Evolutionary conservation across 352 stramenopile genomes (phyloP).

Genomic region (Phytophthora ohioensis): DNA sequence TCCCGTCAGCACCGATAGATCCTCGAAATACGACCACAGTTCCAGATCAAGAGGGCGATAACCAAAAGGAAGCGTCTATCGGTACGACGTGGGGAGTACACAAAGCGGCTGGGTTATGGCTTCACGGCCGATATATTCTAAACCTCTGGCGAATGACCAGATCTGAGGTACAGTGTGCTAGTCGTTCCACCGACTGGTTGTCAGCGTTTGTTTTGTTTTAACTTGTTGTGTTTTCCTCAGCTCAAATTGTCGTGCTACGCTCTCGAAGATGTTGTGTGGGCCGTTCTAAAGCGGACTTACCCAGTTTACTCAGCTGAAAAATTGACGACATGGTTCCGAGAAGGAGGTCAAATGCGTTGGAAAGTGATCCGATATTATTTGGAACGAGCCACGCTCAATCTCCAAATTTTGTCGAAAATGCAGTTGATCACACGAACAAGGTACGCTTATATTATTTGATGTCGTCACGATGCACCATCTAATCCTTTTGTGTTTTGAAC

Average conservation of each 20-base stretch:
- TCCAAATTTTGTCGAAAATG: conserved; percentile 85
- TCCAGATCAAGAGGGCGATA: conserved; percentile 34
- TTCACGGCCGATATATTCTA: conserved; percentile 91
- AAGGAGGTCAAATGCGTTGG: conserved; percentile 49
- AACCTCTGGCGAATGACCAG: conserved; percentile 93
- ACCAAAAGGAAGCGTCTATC: conserved; percentile 58
- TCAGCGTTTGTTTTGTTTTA: background rate
- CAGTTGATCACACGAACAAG: conserved; percentile 88
- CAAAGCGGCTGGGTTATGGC: conserved; percentile 89
- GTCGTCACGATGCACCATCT: background rate
- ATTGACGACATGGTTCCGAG: conserved; percentile 70
- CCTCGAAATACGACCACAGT: conserved; percentile 49
- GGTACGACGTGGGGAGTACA: conserved; percentile 82
- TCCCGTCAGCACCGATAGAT: conserved; percentile 64
- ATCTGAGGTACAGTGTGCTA: conserved; percentile 64
- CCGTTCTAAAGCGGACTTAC: conserved; percentile 71
- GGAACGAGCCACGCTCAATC: conserved; percentile 57
- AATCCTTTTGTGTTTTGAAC: conserved; percentile 5
- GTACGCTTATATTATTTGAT: conserved; percentile 32
- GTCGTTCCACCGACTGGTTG: background rate
- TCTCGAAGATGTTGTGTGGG: conserved; percentile 78
- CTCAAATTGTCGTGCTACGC: conserved; percentile 87
- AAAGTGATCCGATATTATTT: conserved; percentile 69
- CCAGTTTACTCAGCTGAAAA: conserved; percentile 66
- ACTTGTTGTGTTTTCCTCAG: conserved; percentile 36